Evolutionary conservation across 1,284 basidiomycete genomes (phyloP).

Genomic region (Pseudozyma pruni): DNA sequence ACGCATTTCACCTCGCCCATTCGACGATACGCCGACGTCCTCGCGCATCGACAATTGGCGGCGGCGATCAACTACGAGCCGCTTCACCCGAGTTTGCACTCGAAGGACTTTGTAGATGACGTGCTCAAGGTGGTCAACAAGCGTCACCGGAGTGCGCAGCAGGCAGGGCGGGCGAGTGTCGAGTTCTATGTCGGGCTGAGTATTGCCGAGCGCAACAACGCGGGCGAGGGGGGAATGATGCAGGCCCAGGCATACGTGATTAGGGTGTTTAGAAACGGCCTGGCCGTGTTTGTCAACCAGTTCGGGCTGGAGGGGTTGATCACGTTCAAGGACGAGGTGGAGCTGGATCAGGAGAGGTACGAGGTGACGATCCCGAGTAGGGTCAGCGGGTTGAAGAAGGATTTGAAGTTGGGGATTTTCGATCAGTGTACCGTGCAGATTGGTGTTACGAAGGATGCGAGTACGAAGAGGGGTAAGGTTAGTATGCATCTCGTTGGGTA

Average conservation of each 20-base stretch:
- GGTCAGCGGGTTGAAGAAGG: slow-evolving; percentile 43
- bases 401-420: slow-evolving; percentile 74
- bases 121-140: slow-evolving; percentile 88
- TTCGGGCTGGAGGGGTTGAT: slow-evolving; percentile 92
- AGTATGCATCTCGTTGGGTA: slow-evolving; percentile 79
- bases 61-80: slow-evolving; percentile 87
- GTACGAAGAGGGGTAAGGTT: slow-evolving; percentile 90
- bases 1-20: slow-evolving; percentile 85
- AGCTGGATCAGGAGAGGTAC: slow-evolving; percentile 92
- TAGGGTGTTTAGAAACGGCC: slow-evolving; percentile 89
- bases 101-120: slow-evolving; percentile 87
- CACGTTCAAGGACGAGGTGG: slow-evolving; percentile 86
- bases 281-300: slow-evolving; percentile 95
- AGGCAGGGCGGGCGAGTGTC: slow-evolving; percentile 92
- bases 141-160: slow-evolving; percentile 93
- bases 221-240: slow-evolving; percentile 21
- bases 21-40: slow-evolving; percentile 75
- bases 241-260: slow-evolving; percentile 82
- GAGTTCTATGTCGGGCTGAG: slow-evolving; percentile 97
- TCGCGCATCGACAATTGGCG: slow-evolving; percentile 91
- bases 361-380: slow-evolving; percentile 77
- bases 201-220: slow-evolving; percentile 71
- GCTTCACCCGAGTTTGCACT: slow-evolving; percentile 86
- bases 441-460: slow-evolving; percentile 90
- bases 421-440: slow-evolving; percentile 91